A percentile compares a stretch with the other conserved stretches of the same genome.
These are phyloP conservation scores for Hypoxylon subgilvum DNA, from an alignment of 495 filamentous ascomycete genomes.

Conservation along the genomic window DNA sequence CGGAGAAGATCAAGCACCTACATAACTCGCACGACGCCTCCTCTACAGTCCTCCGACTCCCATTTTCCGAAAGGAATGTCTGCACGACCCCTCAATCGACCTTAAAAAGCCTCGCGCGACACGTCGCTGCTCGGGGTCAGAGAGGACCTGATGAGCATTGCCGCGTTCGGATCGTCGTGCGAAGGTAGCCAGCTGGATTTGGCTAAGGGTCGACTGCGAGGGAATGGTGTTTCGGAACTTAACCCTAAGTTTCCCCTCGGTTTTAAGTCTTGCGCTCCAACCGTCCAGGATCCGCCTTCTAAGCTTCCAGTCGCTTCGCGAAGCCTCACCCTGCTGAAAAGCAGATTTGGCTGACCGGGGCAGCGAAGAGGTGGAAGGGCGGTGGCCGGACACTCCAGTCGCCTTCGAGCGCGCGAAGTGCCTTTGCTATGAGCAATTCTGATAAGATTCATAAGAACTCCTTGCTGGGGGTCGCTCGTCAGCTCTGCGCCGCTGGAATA, in stretches of 20 bases:
- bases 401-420: slow-evolving; percentile 47
- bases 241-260: slow-evolving; percentile 73
- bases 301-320: slow-evolving; percentile 36
- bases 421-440: slow-evolving; percentile 66
- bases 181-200: slow-evolving; percentile 34
- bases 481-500: slow-evolving; percentile 62
- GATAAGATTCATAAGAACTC: slow-evolving; percentile 69
- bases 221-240: slow-evolving; percentile 73
- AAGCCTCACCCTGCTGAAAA: slow-evolving; percentile 51
- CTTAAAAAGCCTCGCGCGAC: slow-evolving; percentile 27
- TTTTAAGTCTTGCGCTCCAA: slow-evolving; percentile 58
- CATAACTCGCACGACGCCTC: slow-evolving; percentile 65
- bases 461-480: slow-evolving; percentile 68
- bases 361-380: slow-evolving; percentile 46
- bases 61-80: slow-evolving; percentile 70
- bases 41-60: slow-evolving; percentile 70
- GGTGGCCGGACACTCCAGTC: slow-evolving; percentile 53
- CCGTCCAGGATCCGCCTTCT: slow-evolving; percentile 50
- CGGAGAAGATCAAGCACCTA: slow-evolving; percentile 27
- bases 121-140: slow-evolving; percentile 39
- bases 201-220: slow-evolving; percentile 45
- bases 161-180: slow-evolving; percentile 41
- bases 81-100: slow-evolving; percentile 46
- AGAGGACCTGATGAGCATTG: slow-evolving; percentile 32
- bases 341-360: slow-evolving; percentile 37